A percentile compares a stretch with the other conserved stretches of the same genome.
Conservation (phyloP, 805 yeast genomes). For the Pichia exigua region DNA sequence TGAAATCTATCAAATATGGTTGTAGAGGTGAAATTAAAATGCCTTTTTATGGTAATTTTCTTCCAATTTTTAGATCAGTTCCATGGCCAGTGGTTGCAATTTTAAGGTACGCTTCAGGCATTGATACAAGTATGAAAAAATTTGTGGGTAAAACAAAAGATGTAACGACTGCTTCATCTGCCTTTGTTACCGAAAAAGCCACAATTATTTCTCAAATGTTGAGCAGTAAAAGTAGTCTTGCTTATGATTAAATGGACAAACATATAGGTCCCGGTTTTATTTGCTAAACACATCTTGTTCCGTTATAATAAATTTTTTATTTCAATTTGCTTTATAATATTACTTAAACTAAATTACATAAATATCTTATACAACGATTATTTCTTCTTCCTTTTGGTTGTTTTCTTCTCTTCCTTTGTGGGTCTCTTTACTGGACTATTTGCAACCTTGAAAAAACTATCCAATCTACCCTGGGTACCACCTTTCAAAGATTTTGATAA, state of each 20-base stretch:
- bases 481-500: slow-evolving; percentile 75
- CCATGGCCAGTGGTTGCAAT: slow-evolving; percentile 65
- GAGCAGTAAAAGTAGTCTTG: background rate
- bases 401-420: slow-evolving; percentile 24
- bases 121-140: slow-evolving; percentile 44
- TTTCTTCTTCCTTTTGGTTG: slow-evolving; percentile 13
- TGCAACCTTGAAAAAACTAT: slow-evolving; percentile 75
- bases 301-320: no score
- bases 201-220: background rate
- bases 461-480: slow-evolving; percentile 86
- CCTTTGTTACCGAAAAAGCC: slow-evolving; percentile 1
- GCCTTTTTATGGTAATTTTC: slow-evolving; percentile 69
- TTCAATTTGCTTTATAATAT: background rate
- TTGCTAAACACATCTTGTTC: background rate
- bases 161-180: background rate
- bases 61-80: slow-evolving; percentile 62
- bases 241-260: background rate
- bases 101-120: slow-evolving; percentile 53
- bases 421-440: slow-evolving; percentile 31
- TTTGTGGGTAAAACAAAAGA: slow-evolving; percentile 19
- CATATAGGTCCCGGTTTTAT: background rate
- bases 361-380: background rate
- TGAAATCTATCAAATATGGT: slow-evolving; percentile 51
- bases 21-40: slow-evolving; percentile 58
- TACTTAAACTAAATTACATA: background rate